Conservation (phyloP, 1,284 basidiomycete genomes). For the Lignosus rhinocerotis region DNA sequence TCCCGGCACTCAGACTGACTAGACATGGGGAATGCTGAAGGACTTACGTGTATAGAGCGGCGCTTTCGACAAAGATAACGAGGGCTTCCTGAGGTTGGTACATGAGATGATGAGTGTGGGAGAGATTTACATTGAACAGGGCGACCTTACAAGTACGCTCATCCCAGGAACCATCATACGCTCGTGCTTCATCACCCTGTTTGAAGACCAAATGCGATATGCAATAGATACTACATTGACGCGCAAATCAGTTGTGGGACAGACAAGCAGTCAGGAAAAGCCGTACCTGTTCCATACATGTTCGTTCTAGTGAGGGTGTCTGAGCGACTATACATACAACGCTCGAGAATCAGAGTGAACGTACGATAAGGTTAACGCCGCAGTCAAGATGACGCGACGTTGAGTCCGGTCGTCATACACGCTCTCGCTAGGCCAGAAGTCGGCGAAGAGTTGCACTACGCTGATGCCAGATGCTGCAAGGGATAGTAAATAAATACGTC, state of each 20-base stretch:
- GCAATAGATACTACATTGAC: constrained; percentile 10
- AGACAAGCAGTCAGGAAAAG: not conserved
- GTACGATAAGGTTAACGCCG: constrained; percentile 15
- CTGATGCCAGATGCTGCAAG: constrained; percentile 14
- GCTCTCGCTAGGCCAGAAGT: constrained; percentile 11
- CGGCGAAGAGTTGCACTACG: constrained; percentile 15
- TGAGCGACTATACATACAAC: too few relatives aligned
- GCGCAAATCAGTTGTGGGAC: not conserved
- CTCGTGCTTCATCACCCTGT: constrained; percentile 13
- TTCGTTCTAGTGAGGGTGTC: constrained; percentile 8
- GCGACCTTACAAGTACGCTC: not conserved
- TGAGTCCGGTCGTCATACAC: constrained; percentile 15
- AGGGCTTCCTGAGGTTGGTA: not conserved
- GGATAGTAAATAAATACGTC: not conserved
- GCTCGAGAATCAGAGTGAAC: not conserved
- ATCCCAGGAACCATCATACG: constrained; percentile 3
- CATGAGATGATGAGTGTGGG: not conserved
- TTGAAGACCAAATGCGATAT: constrained; percentile 21
- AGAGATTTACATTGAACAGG: not conserved
- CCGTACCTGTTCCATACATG: constrained; percentile 15
- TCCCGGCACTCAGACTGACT: not conserved
- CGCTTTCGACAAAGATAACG: not conserved
- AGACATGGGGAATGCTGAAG: not conserved
- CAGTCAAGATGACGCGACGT: constrained; percentile 15
- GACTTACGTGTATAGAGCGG: not conserved